phyloP scores from a whole-genome alignment of 371 early-diverging fungal species.

The Cladochytrium tenue region DNA sequence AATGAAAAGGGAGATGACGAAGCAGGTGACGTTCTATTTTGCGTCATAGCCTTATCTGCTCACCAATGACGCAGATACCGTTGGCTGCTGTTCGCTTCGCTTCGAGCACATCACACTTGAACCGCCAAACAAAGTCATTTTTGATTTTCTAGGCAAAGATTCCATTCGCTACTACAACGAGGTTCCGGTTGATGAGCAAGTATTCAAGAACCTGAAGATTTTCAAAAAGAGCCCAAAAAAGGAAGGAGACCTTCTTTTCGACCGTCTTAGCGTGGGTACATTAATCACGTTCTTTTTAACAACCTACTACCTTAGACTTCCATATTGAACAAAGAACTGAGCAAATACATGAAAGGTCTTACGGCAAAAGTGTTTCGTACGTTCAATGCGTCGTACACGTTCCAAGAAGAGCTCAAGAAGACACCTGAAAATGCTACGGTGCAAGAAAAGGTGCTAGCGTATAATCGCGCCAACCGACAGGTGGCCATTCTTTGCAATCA shows the following conservation, averaged over 20 bases:
- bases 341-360: constrained; percentile 83
- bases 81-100: constrained; percentile 96
- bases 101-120: constrained; percentile 87
- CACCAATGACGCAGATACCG: too few species aligned
- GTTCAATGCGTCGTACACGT: constrained; percentile 92
- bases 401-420: constrained; percentile 81
- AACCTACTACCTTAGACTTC: constrained; percentile 17
- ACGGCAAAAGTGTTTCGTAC: constrained; percentile 99
- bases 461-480: constrained; percentile 93
- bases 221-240: constrained; percentile 81
- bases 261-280: constrained; percentile 74
- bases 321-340: constrained; percentile 85
- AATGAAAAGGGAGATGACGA: constrained; percentile 95
- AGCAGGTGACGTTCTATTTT: too few species aligned
- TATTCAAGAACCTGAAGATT: constrained; percentile 86
- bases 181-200: constrained; percentile 81
- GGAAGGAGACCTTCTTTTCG: constrained; percentile 80
- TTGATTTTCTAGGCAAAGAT: constrained; percentile 98
- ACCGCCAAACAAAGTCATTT: constrained; percentile 64
- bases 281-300: background rate
- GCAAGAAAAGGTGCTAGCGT: constrained; percentile 86
- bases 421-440: constrained; percentile 71
- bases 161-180: constrained; percentile 91
- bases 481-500: constrained; percentile 98
- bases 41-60: too few species aligned